A percentile compares a stretch with the other conserved stretches of the same genome.
These are phyloP conservation scores for Gossypium bickii DNA, from an alignment of 345 rosid species.

Conservation along the genomic window DNA sequence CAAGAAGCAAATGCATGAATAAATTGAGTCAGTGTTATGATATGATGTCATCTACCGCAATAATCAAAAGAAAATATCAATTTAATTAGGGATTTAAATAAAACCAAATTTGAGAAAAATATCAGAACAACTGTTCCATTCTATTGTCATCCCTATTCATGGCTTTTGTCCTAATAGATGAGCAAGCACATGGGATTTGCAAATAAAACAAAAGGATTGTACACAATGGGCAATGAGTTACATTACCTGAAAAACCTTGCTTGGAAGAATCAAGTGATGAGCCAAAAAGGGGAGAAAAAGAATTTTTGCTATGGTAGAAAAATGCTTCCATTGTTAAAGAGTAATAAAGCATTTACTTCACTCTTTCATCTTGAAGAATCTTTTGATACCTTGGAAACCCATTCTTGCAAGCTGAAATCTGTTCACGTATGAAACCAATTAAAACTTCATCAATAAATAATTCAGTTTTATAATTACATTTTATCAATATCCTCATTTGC, in stretches of 20 bases:
- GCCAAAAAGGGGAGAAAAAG: not conserved
- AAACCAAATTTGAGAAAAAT: no score
- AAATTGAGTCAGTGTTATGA: not conserved
- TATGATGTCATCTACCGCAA: not conserved
- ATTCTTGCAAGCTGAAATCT: constrained; percentile 86
- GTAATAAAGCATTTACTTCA: constrained; percentile 28
- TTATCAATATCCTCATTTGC: not conserved
- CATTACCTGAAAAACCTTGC: constrained; percentile 39
- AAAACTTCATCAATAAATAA: not conserved
- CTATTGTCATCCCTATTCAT: not conserved
- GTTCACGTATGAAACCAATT: constrained; percentile 17
- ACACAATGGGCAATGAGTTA: not conserved
- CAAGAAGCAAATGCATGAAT: constrained; percentile 4
- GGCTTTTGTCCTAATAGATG: not conserved
- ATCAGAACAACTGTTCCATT: no score
- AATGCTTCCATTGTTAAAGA: not conserved
- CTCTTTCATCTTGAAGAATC: constrained; percentile 52
- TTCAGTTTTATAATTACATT: not conserved
- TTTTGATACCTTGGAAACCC: constrained; percentile 73
- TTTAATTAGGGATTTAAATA: no score
- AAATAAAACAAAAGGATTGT: not conserved
- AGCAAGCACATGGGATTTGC: not conserved
- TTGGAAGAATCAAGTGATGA: constrained; percentile 22
- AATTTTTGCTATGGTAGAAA: not conserved
- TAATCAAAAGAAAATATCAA: no score